phyloP scores from a whole-genome alignment of 2,329 filamentous ascomycete species.

The Proliferodiscus dingleyae region DNA sequence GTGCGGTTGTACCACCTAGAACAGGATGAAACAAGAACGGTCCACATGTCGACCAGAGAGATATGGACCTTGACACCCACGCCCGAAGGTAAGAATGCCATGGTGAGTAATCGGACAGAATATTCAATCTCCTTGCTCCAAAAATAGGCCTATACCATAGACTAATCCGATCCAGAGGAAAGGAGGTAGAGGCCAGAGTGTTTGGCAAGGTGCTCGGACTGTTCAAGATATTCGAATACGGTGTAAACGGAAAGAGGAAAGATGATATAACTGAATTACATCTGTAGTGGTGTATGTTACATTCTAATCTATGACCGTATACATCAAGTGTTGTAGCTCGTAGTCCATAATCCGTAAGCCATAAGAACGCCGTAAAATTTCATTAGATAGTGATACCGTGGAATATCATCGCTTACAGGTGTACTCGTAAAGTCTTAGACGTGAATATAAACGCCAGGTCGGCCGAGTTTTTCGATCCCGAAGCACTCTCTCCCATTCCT shows the following conservation, averaged over 20 bases:
- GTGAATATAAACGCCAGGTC: constrained; percentile 2
- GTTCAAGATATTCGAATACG: background rate
- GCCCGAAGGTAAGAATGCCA: constrained; percentile 45
- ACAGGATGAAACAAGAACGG: too few species aligned
- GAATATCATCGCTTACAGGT: too few species aligned
- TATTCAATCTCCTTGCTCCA: constrained; percentile 67
- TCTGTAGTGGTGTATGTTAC: background rate
- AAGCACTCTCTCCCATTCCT: constrained; percentile 24
- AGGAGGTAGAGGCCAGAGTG: constrained; percentile 73
- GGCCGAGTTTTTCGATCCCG: constrained; percentile 29
- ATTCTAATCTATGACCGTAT: background rate
- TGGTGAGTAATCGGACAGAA: constrained; percentile 62
- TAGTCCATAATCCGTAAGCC: constrained; percentile 2
- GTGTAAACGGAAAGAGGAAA: background rate
- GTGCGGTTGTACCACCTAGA: too few species aligned
- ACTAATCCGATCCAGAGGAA: constrained; percentile 36
- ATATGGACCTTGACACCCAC: constrained; percentile 68
- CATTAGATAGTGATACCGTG: background rate
- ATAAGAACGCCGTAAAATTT: background rate
- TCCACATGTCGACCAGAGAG: constrained; percentile 54
- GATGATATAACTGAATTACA: background rate
- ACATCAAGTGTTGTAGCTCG: background rate
- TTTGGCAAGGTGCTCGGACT: constrained; percentile 66
- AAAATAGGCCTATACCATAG: constrained; percentile 80
- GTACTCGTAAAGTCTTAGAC: background rate